Conservation (phyloP, 345 rosid genomes). For the Camelina hispida region DNA sequence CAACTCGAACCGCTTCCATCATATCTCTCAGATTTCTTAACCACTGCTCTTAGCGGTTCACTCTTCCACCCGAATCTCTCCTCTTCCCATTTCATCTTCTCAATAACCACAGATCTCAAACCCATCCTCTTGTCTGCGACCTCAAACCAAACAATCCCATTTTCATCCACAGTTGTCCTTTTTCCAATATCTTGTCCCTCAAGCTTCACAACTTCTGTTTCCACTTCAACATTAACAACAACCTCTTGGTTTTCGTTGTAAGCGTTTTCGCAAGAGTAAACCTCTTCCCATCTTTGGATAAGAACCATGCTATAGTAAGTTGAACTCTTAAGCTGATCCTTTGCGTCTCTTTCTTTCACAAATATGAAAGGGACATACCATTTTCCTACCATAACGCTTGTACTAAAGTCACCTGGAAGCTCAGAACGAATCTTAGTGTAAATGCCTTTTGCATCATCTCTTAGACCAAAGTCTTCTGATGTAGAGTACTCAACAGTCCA, state of each 20-base stretch:
- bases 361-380: conserved; percentile 82
- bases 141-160: conserved; percentile 53
- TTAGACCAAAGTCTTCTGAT: conserved; percentile 40
- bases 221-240: conserved; percentile 42
- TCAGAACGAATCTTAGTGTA: conserved; percentile 42
- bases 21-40: conserved; percentile 45
- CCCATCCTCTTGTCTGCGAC: conserved; percentile 46
- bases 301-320: conserved; percentile 61
- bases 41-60: conserved; percentile 14
- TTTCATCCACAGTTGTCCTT: conserved; percentile 16
- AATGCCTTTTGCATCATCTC: conserved; percentile 65
- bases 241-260: conserved; percentile 20
- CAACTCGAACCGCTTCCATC: conserved; percentile 43
- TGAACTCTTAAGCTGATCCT: conserved; percentile 54
- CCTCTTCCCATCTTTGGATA: conserved; percentile 63
- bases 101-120: conserved; percentile 45
- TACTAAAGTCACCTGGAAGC: conserved; percentile 48
- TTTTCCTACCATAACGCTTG: conserved; percentile 51
- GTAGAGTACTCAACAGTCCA: conserved; percentile 50
- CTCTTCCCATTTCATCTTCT: conserved; percentile 63
- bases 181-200: conserved; percentile 38
- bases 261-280: conserved; percentile 47
- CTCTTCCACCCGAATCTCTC: conserved; percentile 59
- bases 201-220: conserved; percentile 47
- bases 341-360: conserved; percentile 48